Conservation (phyloP, 805 yeast genomes). For the Metschnikowia arizonensis region DNA sequence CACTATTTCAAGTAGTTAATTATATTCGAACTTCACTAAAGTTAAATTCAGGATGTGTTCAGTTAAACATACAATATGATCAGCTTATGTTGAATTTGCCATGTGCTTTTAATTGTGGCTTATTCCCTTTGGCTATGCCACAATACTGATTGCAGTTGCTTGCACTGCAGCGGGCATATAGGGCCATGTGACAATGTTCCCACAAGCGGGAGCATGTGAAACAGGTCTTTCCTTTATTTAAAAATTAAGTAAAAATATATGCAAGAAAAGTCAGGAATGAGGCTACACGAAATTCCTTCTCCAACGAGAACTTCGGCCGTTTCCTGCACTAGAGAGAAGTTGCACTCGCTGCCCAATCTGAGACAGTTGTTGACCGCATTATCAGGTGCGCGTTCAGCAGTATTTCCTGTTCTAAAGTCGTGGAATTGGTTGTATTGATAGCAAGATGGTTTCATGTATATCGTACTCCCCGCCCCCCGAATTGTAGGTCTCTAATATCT, state of each 20-base stretch:
- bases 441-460: not conserved
- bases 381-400: constrained; percentile 3
- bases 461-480: not conserved
- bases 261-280: not conserved
- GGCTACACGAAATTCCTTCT: not conserved
- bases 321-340: not conserved
- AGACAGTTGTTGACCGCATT: constrained; percentile 1
- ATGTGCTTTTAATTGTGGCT: not conserved
- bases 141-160: not conserved
- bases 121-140: not conserved
- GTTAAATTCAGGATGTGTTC: no score
- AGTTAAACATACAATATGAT: no score
- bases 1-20: no score
- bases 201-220: not conserved
- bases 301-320: not conserved
- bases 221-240: not conserved
- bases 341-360: not conserved
- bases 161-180: not conserved
- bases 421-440: not conserved
- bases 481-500: not conserved
- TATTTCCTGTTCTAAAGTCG: not conserved
- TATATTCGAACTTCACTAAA: no score
- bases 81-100: not conserved
- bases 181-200: not conserved
- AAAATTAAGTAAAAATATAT: not conserved